phyloP scores from a whole-genome alignment of 2,329 filamentous ascomycete species.

The Cercospora brassicicola region DNA sequence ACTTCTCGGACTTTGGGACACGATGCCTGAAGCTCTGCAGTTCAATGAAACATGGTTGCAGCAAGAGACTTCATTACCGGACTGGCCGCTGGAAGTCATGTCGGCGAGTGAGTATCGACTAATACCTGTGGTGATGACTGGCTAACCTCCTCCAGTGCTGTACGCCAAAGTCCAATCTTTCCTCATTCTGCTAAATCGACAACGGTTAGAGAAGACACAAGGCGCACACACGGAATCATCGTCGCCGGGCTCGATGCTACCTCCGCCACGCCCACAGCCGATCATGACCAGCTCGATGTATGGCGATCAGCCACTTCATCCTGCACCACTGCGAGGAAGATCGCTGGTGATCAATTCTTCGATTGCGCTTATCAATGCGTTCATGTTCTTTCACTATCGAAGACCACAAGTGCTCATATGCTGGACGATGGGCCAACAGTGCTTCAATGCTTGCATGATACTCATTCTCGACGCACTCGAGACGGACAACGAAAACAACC shows the following conservation, averaged over 20 bases:
- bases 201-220: conserved; percentile 42
- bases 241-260: conserved; percentile 22
- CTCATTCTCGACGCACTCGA: conserved; percentile 50
- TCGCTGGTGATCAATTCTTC: conserved; percentile 46
- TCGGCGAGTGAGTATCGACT: conserved; percentile 43
- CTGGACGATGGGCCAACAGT: conserved; percentile 53
- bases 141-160: conserved; percentile 39
- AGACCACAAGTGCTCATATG: conserved; percentile 48
- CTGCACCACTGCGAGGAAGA: conserved; percentile 41
- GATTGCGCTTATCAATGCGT: conserved; percentile 46
- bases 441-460: conserved; percentile 54
- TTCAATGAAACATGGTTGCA: conserved; percentile 50
- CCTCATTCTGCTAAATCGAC: conserved; percentile 51
- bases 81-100: conserved; percentile 51
- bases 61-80: conserved; percentile 42
- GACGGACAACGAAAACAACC: conserved; percentile 40
- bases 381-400: conserved; percentile 49
- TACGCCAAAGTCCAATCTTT: conserved; percentile 53
- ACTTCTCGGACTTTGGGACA: conserved; percentile 46
- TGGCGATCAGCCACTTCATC: conserved; percentile 29
- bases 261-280: conserved; percentile 20
- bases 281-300: conserved; percentile 21
- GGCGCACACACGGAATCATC: conserved; percentile 24
- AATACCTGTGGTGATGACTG: neutral
- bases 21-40: conserved; percentile 49